Percentiles rank a stretch among this genome's conserved stretches.
Evolutionary conservation across 208 protist species (phyloP).

Genomic region (Leishmania guyanensis): DNA sequence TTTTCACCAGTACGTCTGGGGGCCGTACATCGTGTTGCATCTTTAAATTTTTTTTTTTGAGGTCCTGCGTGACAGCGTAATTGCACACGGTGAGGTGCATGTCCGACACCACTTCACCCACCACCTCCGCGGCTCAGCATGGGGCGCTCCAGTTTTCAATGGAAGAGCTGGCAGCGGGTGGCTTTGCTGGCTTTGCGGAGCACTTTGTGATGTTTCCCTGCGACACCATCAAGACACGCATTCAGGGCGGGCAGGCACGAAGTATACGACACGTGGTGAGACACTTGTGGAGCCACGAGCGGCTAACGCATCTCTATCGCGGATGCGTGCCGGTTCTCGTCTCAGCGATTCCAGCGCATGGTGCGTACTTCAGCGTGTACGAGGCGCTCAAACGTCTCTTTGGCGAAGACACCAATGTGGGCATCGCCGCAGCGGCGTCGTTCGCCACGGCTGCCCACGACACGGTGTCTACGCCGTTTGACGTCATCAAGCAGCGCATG

Average conservation of each 20-base stretch:
- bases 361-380: slow-evolving; percentile 92
- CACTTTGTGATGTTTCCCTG: slow-evolving; percentile 95
- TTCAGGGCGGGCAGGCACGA: slow-evolving; percentile 56
- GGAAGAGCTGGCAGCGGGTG: slow-evolving; percentile 75
- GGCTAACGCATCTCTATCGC: slow-evolving; percentile 76
- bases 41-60: background rate
- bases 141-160: slow-evolving; percentile 43
- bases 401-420: slow-evolving; percentile 43
- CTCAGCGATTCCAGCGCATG: slow-evolving; percentile 92
- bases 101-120: slow-evolving; percentile 12
- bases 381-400: slow-evolving; percentile 86
- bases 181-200: slow-evolving; percentile 86
- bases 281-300: slow-evolving; percentile 57
- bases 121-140: slow-evolving; percentile 17
- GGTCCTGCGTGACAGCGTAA: slow-evolving; percentile 4
- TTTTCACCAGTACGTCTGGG: background rate
- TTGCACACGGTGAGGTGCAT: slow-evolving; percentile 10
- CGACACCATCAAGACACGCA: slow-evolving; percentile 93
- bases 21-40: background rate
- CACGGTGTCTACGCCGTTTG: slow-evolving; percentile 91
- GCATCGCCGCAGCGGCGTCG: slow-evolving; percentile 54
- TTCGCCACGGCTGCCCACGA: slow-evolving; percentile 90
- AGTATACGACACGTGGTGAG: slow-evolving; percentile 37
- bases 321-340: slow-evolving; percentile 80
- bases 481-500: slow-evolving; percentile 95